Evolutionary conservation across 768 basidiomycete genomes (phyloP).

Genomic region (Albatrellus ellisii): DNA sequence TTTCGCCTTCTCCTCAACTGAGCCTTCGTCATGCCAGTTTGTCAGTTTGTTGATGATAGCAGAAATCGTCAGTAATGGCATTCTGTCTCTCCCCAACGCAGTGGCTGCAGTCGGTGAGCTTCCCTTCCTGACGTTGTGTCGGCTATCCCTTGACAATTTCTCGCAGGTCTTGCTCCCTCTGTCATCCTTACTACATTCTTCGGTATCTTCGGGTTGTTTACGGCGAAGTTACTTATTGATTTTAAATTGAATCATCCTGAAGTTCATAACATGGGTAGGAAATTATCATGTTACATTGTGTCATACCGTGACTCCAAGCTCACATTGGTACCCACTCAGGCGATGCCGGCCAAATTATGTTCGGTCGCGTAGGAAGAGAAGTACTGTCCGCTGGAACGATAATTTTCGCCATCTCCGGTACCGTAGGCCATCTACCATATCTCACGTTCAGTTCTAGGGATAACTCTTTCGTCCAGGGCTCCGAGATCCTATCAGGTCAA

Average conservation of each 20-base stretch:
- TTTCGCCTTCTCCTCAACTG: background rate
- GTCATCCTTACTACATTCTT: slow-evolving; percentile 41
- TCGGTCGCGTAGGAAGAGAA: slow-evolving; percentile 34
- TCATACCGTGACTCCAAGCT: background rate
- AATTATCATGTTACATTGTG: background rate
- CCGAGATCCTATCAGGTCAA: slow-evolving; percentile 37
- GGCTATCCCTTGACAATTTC: background rate
- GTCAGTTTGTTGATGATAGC: slow-evolving; percentile 41
- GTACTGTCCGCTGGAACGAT: slow-evolving; percentile 32
- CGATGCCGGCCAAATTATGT: slow-evolving; percentile 36
- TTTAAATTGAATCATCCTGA: slow-evolving; percentile 43
- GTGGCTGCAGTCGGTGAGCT: slow-evolving; percentile 36
- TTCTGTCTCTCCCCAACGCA: slow-evolving; percentile 38
- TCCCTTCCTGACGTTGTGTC: background rate
- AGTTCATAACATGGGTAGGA: slow-evolving; percentile 39
- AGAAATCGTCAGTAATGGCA: slow-evolving; percentile 44
- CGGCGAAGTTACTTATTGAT: slow-evolving; percentile 39
- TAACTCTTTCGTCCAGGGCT: slow-evolving; percentile 22
- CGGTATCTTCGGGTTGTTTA: slow-evolving; percentile 36
- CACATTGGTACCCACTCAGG: slow-evolving; percentile 20
- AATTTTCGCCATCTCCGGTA: slow-evolving; percentile 33
- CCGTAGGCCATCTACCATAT: slow-evolving; percentile 5
- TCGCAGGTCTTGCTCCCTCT: slow-evolving; percentile 35
- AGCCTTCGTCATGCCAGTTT: slow-evolving; percentile 20
- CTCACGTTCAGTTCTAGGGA: background rate